Evolutionary conservation across 2,329 filamentous ascomycete genomes (phyloP), one percentile per base, ranked within the genome.

Genomic region (Cercospora sp.): DNA sequence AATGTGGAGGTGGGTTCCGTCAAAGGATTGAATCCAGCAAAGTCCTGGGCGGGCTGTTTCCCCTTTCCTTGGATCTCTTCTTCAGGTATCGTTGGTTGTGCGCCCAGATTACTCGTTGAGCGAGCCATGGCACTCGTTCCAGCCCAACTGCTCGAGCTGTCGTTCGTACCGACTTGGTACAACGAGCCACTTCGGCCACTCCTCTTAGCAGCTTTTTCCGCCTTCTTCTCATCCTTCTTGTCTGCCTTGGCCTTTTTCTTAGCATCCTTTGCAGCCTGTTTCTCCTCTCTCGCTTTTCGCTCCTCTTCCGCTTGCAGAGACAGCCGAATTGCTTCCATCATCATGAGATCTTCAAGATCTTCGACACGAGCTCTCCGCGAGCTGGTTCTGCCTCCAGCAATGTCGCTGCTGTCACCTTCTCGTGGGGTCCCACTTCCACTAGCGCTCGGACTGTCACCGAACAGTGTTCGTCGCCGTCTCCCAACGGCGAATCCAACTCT

Each of bases 311-410:
- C 90, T 0, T 91, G 93, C n/a, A 99, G 83, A 59, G 93, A 97
- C 31, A 97, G 80, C 45, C 95, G 86, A 59, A 99, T 96, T 0
- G 95, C 95, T 79, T 99, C 95, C 85, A 95, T 93, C 84, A 98
- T 93, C 95, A 99, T 99, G 83, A 99, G 91, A 60, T 97, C 94
- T 78, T 99, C 95, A 0, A 98, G 85, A 73, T 98, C 94, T 23
- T 96, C 92, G 77, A 96, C 88, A 31, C 92, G 86, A 65, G 80
- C 86, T 69, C 87, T 82, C 68, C 89, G 81, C 39, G 86, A 86
- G 72, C 84, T 86, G 18, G 80, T 78, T 7, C 85, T 79, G 13
- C 78, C 81, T 33, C 79, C 75, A 36, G 75, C 77, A 5, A 81
- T 67, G 66, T 81, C 81, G 63, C 65, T 76, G 65, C 77, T 68